Evolutionary conservation across 2,329 filamentous ascomycete genomes (phyloP).

Genomic region (Zymoseptoria crescenta): DNA sequence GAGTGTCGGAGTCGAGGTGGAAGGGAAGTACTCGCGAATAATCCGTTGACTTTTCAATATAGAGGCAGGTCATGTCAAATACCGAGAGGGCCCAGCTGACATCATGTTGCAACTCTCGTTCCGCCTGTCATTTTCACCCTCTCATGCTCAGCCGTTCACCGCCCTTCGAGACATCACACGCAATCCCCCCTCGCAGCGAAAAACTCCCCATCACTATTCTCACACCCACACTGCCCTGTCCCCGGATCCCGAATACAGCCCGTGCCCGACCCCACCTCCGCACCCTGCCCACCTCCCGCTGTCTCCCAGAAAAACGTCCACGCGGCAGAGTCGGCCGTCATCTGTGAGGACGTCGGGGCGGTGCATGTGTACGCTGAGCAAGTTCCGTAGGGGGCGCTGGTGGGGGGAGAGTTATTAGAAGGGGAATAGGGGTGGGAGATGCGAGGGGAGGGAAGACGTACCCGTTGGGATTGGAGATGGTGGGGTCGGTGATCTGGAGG

Average conservation of each 20-base stretch:
- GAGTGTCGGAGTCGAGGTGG: too few relatives aligned
- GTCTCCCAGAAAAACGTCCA: slow-evolving; percentile 38
- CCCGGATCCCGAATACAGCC: slow-evolving; percentile 35
- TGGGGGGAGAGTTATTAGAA: slow-evolving; percentile 36
- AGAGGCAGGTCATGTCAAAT: too few relatives aligned
- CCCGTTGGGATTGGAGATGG: slow-evolving; percentile 38
- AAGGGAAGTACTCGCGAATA: too few relatives aligned
- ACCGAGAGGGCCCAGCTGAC: too few relatives aligned
- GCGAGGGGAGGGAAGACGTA: neutral
- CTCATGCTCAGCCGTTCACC: too few relatives aligned
- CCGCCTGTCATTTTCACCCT: too few relatives aligned
- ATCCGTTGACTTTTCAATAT: too few relatives aligned
- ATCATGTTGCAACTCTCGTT: too few relatives aligned
- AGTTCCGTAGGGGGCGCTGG: slow-evolving; percentile 43
- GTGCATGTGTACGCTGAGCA: slow-evolving; percentile 38
- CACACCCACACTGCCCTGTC: slow-evolving; percentile 35
- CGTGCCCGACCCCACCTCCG: slow-evolving; percentile 24
- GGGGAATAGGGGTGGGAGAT: slow-evolving; percentile 1
- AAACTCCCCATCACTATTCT: slow-evolving; percentile 36
- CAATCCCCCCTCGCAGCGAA: slow-evolving; percentile 21
- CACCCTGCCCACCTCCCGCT: slow-evolving; percentile 22
- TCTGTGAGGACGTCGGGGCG: slow-evolving; percentile 27
- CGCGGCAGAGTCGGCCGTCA: slow-evolving; percentile 28
- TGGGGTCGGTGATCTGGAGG: slow-evolving; percentile 33
- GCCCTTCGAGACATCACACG: too few relatives aligned